Evolutionary conservation across 176 grass and related monocot species (phyloP).

Genomic region (Cocos nucifera): DNA sequence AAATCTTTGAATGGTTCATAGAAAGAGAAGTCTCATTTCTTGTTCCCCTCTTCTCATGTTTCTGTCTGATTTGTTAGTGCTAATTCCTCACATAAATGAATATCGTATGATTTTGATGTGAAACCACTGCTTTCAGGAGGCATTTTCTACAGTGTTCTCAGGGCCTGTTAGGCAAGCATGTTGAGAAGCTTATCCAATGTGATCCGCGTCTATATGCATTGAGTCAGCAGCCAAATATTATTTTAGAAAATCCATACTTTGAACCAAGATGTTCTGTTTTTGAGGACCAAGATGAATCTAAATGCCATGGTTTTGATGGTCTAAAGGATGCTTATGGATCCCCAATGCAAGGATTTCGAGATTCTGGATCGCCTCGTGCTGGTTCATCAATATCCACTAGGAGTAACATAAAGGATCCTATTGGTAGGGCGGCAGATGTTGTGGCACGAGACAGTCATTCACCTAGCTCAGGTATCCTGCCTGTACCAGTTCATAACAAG

Average conservation of each 20-base stretch:
- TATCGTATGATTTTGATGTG: too few relatives aligned
- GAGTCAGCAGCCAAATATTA: constrained; percentile 32
- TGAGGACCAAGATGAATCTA: constrained; percentile 36
- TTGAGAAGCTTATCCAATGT: constrained; percentile 62
- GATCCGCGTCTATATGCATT: constrained; percentile 40
- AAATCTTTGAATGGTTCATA: too few relatives aligned
- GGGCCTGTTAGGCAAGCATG: constrained; percentile 59
- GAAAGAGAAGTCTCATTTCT: too few relatives aligned
- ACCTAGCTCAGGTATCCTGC: constrained; percentile 29
- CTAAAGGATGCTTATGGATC: constrained; percentile 22
- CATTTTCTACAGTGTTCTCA: constrained; percentile 55
- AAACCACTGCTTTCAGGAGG: constrained; percentile 28
- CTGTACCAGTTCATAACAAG: too few relatives aligned
- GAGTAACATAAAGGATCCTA: constrained; percentile 27
- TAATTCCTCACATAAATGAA: too few relatives aligned
- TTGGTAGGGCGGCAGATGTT: constrained; percentile 6
- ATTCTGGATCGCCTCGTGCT: constrained; percentile 18
- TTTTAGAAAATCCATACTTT: constrained; percentile 50
- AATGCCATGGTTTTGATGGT: constrained; percentile 24
- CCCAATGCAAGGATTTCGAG: constrained; percentile 8
- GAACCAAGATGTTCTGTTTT: constrained; percentile 44
- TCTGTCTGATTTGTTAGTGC: too few relatives aligned
- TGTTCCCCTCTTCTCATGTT: too few relatives aligned
- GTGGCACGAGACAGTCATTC: constrained; percentile 11
- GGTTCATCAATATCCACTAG: constrained; percentile 11